Percentiles rank a stretch among this genome's conserved stretches.
phyloP scores from a whole-genome alignment of 805 yeast species.

The Sungouiozyma intestinalis region DNA sequence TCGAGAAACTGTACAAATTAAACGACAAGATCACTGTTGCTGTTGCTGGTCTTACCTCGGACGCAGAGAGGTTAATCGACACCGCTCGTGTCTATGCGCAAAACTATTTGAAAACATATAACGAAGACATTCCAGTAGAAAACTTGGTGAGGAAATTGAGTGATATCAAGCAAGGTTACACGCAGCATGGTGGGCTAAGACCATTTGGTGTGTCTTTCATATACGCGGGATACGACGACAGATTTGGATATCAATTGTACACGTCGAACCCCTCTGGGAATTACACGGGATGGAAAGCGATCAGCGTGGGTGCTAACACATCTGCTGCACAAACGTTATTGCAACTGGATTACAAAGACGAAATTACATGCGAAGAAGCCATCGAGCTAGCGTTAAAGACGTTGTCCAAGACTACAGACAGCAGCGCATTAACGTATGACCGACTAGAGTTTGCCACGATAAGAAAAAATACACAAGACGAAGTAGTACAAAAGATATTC shows the following conservation, averaged over 20 bases:
- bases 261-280: conserved; percentile 97
- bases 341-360: conserved; percentile 90
- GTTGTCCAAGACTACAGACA: conserved; percentile 87
- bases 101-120: conserved; percentile 71
- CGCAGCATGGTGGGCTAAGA: conserved; percentile 97
- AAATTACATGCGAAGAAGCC: conserved; percentile 61
- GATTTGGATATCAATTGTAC: conserved; percentile 82
- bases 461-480: conserved; percentile 32
- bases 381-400: conserved; percentile 83
- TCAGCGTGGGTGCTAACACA: conserved; percentile 91
- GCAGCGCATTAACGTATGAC: conserved; percentile 73
- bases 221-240: conserved; percentile 90
- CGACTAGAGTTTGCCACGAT: conserved; percentile 90
- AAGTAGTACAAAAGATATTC: conserved; percentile 65
- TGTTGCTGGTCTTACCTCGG: conserved; percentile 97
- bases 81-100: conserved; percentile 83
- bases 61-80: conserved; percentile 83
- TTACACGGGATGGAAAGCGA: conserved; percentile 97
- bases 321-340: conserved; percentile 91
- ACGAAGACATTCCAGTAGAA: conserved; percentile 92
- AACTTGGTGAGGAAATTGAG: conserved; percentile 78
- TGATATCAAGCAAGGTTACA: conserved; percentile 93
- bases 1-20: conserved; percentile 83
- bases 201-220: conserved; percentile 97
- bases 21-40: conserved; percentile 82